Conservation (phyloP, 2,329 filamentous ascomycete species). For the Talaromyces sp. region DNA sequence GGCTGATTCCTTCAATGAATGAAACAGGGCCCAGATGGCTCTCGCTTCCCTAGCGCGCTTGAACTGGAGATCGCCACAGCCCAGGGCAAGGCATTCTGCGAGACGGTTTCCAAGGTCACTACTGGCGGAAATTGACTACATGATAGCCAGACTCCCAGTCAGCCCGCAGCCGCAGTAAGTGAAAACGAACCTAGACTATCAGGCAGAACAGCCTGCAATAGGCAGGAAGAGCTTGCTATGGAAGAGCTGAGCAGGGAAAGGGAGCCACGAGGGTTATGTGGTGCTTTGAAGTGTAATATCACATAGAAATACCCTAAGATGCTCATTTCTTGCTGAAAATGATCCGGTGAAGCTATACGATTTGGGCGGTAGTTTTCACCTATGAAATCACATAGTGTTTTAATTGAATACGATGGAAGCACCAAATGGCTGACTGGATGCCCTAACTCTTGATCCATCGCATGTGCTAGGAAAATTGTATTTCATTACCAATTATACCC, state of each 20-base stretch:
- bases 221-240: neutral
- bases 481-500: neutral
- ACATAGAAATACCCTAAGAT: neutral
- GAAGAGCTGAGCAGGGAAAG: neutral
- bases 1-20: neutral
- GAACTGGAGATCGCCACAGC: slow-evolving; percentile 76
- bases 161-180: neutral
- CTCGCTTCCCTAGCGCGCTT: slow-evolving; percentile 70
- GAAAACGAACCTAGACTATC: slow-evolving; percentile 47
- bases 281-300: slow-evolving; percentile 9
- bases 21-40: slow-evolving; percentile 62
- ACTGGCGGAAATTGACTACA: slow-evolving; percentile 59
- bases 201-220: slow-evolving; percentile 31
- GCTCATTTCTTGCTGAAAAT: neutral
- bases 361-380: neutral
- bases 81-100: slow-evolving; percentile 85
- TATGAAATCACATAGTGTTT: neutral
- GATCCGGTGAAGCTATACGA: neutral
- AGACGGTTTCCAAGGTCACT: slow-evolving; percentile 68
- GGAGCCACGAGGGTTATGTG: neutral
- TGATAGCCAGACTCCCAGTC: neutral
- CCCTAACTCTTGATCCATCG: neutral
- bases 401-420: no score
- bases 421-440: neutral
- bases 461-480: no score